Conservation (phyloP, 2,329 filamentous ascomycete species). For the Metarhizium robertsii region DNA sequence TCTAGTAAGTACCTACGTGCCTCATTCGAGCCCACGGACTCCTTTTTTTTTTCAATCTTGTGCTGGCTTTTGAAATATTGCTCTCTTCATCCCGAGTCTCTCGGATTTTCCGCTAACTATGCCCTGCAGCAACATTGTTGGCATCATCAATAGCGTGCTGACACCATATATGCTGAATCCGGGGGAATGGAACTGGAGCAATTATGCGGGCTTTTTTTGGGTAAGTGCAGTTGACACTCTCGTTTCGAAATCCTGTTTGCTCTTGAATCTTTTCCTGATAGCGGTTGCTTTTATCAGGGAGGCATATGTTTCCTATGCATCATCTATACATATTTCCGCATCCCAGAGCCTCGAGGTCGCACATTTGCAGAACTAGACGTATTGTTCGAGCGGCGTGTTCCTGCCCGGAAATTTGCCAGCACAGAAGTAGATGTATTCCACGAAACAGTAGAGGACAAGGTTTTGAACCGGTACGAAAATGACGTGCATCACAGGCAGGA, state of each 20-base stretch:
- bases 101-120: neutral
- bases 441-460: conserved; percentile 36
- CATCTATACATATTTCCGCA: conserved; percentile 52
- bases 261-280: neutral
- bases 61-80: neutral
- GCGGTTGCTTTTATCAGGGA: conserved; percentile 29
- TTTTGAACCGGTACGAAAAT: conserved; percentile 40
- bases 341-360: conserved; percentile 67
- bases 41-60: neutral
- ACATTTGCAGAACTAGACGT: conserved; percentile 82
- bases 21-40: neutral
- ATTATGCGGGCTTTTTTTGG: conserved; percentile 86
- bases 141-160: conserved; percentile 70
- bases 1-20: conserved; percentile 42
- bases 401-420: conserved; percentile 61
- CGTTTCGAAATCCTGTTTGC: neutral
- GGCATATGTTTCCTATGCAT: conserved; percentile 73
- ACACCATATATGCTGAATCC: conserved; percentile 94
- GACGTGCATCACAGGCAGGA: conserved; percentile 14
- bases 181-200: conserved; percentile 76
- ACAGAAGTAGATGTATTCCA: conserved; percentile 49
- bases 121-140: conserved; percentile 57
- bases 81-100: neutral
- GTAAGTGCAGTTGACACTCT: conserved; percentile 20
- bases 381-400: conserved; percentile 65